Percentiles rank a stretch among this genome's conserved stretches.
Evolutionary conservation across 257 asterid species (phyloP).

Genomic region (Solanum pimpinellifolium): DNA sequence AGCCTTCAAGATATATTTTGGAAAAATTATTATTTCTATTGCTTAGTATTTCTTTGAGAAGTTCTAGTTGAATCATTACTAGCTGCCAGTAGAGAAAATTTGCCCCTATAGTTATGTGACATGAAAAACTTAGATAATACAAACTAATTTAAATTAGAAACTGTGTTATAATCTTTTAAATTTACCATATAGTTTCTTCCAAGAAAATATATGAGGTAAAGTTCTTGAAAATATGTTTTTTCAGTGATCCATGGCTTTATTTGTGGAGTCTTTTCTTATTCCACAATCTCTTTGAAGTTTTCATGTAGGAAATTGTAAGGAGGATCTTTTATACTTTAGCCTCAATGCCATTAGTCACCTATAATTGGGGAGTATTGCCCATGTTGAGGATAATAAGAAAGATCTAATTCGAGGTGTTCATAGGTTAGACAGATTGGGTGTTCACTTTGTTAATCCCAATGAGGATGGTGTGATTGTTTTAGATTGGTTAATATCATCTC

Average conservation of each 20-base stretch:
- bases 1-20: conserved; percentile 48
- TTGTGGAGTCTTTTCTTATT: no score
- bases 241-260: background rate
- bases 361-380: no score
- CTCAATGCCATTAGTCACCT: no score
- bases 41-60: conserved; percentile 36
- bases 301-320: no score
- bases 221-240: conserved; percentile 46
- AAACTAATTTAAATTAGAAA: background rate
- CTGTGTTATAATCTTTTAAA: background rate
- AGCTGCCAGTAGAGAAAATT: conserved; percentile 42
- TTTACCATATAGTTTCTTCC: conserved; percentile 35
- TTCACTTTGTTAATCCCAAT: no score
- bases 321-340: no score
- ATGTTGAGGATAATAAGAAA: no score
- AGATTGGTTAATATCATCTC: no score
- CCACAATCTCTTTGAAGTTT: no score
- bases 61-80: conserved; percentile 47
- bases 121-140: background rate
- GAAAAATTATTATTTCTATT: conserved; percentile 36
- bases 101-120: conserved; percentile 11
- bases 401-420: no score
- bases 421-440: no score
- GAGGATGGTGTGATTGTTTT: no score
- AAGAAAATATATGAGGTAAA: conserved; percentile 36